phyloP scores from a whole-genome alignment of 305 asterid genomes.

The Fraxinus albicans region DNA sequence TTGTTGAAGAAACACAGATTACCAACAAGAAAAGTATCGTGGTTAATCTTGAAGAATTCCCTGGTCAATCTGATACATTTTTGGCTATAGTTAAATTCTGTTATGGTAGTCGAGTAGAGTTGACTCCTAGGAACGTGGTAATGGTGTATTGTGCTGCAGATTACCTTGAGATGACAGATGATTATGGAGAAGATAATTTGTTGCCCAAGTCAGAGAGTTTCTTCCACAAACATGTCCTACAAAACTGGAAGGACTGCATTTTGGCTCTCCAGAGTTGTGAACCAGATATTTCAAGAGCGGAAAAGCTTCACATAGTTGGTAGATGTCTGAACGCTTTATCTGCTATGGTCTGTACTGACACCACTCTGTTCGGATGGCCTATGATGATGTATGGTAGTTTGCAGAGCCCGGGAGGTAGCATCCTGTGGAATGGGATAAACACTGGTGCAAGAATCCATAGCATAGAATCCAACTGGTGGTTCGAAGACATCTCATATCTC shows the following conservation, averaged over 20 bases:
- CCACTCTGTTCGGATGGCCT: conserved; percentile 92
- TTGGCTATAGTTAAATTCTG: conserved; percentile 66
- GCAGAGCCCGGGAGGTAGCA: conserved; percentile 98
- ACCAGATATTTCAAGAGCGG: conserved; percentile 59
- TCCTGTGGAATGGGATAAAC: conserved; percentile 90
- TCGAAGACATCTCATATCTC: conserved; percentile 81
- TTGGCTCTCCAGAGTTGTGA: conserved; percentile 84
- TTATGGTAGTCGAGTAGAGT: conserved; percentile 61
- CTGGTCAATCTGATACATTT: conserved; percentile 80
- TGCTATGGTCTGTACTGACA: conserved; percentile 87
- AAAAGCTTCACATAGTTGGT: conserved; percentile 63
- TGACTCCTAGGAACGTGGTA: conserved; percentile 74
- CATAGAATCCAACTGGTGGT: conserved; percentile 94
- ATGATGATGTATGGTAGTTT: conserved; percentile 91
- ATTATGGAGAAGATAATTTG: conserved; percentile 78
- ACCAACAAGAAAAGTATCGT: conserved; percentile 29
- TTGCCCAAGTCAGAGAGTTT: conserved; percentile 59
- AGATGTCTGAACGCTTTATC: conserved; percentile 67
- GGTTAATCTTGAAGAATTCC: conserved; percentile 61
- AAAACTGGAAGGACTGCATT: conserved; percentile 85
- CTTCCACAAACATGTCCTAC: conserved; percentile 63
- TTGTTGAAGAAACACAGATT: conserved; percentile 53
- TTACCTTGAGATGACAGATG: conserved; percentile 80
- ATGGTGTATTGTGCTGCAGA: conserved; percentile 79
- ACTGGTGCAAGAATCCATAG: conserved; percentile 90